A percentile compares a stretch with the other conserved stretches of the same genome.
Conservation (phyloP, 257 asterid species). For the Solanum corneliomulleri region DNA sequence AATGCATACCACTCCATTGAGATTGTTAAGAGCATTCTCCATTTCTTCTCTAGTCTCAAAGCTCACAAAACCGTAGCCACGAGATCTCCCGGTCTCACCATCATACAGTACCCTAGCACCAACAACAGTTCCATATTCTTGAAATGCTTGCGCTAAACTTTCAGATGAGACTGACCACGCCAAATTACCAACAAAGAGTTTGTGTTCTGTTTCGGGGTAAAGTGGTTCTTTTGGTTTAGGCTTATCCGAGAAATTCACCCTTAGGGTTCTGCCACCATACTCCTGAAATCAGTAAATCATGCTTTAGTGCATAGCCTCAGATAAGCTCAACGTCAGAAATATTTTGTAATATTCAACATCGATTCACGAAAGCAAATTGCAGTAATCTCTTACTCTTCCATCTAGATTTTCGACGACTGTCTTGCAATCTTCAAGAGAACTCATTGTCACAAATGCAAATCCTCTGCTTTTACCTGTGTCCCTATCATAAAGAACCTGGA, state of each 20-base stretch:
- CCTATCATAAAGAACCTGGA: slow-evolving; percentile 79
- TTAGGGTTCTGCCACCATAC: slow-evolving; percentile 78
- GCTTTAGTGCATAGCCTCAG: neutral
- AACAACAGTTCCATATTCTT: slow-evolving; percentile 48
- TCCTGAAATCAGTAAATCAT: slow-evolving; percentile 27
- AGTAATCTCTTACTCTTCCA: slow-evolving; percentile 45
- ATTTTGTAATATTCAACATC: neutral
- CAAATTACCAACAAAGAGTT: slow-evolving; percentile 75
- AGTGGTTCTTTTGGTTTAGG: slow-evolving; percentile 80
- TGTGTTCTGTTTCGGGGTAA: slow-evolving; percentile 81
- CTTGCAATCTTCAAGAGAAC: slow-evolving; percentile 67
- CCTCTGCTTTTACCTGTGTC: slow-evolving; percentile 88
- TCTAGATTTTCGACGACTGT: slow-evolving; percentile 67
- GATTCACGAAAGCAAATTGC: neutral
- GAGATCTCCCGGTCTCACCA: slow-evolving; percentile 75
- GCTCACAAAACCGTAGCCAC: slow-evolving; percentile 86
- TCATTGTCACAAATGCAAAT: slow-evolving; percentile 92
- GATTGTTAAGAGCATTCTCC: slow-evolving; percentile 66
- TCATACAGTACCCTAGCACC: slow-evolving; percentile 80
- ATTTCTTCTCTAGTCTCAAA: slow-evolving; percentile 49
- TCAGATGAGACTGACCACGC: slow-evolving; percentile 77
- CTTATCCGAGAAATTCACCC: slow-evolving; percentile 82
- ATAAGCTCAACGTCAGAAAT: neutral
- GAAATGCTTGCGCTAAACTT: slow-evolving; percentile 46
- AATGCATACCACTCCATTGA: slow-evolving; percentile 67